These are phyloP conservation scores for Annulohypoxylon nitens DNA, from an alignment of 495 filamentous ascomycete genomes.

Conservation along the genomic window DNA sequence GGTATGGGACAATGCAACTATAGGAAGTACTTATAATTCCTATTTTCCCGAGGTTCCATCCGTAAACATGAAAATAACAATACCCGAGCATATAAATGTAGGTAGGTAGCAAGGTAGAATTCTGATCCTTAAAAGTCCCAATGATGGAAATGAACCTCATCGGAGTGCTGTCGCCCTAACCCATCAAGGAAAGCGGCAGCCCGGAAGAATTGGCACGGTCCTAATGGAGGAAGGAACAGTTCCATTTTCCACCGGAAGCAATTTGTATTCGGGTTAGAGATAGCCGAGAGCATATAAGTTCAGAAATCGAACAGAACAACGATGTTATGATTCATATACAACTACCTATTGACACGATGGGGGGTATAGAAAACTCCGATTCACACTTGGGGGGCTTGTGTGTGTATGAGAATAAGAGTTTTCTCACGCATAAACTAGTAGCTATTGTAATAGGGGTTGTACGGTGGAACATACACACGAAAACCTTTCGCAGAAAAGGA, in stretches of 20 bases:
- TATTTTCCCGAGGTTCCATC: not conserved
- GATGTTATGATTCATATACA: too few relatives aligned
- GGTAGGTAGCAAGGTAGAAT: not conserved
- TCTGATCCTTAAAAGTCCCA: not conserved
- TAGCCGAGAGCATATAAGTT: constrained; percentile 6
- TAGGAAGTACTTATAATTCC: too few relatives aligned
- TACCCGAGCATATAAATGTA: constrained; percentile 2
- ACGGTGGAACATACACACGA: too few relatives aligned
- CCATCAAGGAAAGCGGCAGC: constrained; percentile 27
- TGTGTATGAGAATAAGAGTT: too few relatives aligned
- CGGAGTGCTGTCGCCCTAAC: constrained; percentile 19
- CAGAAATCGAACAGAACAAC: not conserved
- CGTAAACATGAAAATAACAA: constrained; percentile 8
- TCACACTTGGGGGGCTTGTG: too few relatives aligned
- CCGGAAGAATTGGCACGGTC: constrained; percentile 30
- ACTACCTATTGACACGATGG: too few relatives aligned
- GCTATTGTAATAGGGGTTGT: too few relatives aligned
- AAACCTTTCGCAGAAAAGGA: too few relatives aligned
- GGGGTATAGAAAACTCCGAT: too few relatives aligned
- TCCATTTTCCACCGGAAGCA: constrained; percentile 22
- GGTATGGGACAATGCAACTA: too few relatives aligned
- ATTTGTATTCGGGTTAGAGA: constrained; percentile 26
- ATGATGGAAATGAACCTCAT: constrained; percentile 3
- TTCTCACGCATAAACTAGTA: too few relatives aligned
- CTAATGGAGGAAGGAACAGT: constrained; percentile 28